phyloP scores from a whole-genome alignment of 306 rosid genomes.

The Albizia julibrissin region DNA sequence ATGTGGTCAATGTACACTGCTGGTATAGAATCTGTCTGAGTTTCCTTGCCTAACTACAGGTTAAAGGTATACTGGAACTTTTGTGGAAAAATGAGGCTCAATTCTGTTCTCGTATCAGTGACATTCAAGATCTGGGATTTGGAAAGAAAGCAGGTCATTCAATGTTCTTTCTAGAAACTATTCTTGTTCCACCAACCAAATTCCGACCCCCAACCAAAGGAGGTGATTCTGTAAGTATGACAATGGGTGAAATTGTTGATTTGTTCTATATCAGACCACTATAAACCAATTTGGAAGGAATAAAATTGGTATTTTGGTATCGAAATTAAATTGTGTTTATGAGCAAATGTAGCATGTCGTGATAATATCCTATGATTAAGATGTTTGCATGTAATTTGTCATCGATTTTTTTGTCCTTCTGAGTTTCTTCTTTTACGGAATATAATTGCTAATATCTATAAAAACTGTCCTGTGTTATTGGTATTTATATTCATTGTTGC shows the following conservation, averaged over 20 bases:
- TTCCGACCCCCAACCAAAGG: slow-evolving; percentile 89
- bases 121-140: slow-evolving; percentile 70
- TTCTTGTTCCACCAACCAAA: slow-evolving; percentile 89
- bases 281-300: neutral
- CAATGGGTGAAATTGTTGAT: slow-evolving; percentile 5
- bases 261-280: neutral
- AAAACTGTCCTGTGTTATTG: slow-evolving; percentile 8
- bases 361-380: neutral
- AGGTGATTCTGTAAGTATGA: slow-evolving; percentile 73
- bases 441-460: neutral
- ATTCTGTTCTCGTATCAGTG: slow-evolving; percentile 63
- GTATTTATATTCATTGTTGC: slow-evolving; percentile 12
- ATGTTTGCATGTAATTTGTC: slow-evolving; percentile 4
- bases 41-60: slow-evolving; percentile 46
- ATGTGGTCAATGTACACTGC: neutral
- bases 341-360: neutral
- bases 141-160: slow-evolving; percentile 66
- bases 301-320: neutral
- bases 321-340: neutral
- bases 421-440: slow-evolving; percentile 4
- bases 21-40: neutral
- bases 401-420: neutral
- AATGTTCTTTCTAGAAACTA: slow-evolving; percentile 81
- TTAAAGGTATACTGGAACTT: slow-evolving; percentile 48
- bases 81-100: slow-evolving; percentile 80